Conservation (phyloP, 1,284 basidiomycete species). For the Pseudomicrostroma phylloplanum region DNA sequence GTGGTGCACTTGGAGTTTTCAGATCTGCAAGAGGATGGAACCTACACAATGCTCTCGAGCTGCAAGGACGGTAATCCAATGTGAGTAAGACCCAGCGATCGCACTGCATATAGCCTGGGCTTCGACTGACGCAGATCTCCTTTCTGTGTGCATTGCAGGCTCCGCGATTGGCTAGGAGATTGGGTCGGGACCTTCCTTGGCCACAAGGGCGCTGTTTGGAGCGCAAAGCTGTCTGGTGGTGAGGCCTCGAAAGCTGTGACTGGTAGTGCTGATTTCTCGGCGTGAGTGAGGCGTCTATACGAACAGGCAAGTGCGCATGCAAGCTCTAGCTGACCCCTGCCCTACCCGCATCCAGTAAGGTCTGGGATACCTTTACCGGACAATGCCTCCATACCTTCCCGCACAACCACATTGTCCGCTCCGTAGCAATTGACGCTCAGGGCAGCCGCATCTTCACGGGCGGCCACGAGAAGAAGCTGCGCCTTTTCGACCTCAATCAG, state of each 20-base stretch:
- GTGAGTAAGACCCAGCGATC: conserved; percentile 11
- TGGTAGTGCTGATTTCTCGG: conserved; percentile 94
- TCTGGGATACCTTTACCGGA: conserved; percentile 95
- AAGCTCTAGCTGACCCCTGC: background rate
- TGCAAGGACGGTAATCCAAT: conserved; percentile 51
- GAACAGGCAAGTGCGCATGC: too few relatives aligned
- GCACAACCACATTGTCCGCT: conserved; percentile 96
- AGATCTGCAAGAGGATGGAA: conserved; percentile 60
- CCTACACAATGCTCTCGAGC: conserved; percentile 43
- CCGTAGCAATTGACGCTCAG: conserved; percentile 72
- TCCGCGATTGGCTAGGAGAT: conserved; percentile 63
- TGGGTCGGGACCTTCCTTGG: conserved; percentile 97
- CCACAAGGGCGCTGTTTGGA: conserved; percentile 99
- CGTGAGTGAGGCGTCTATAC: conserved; percentile 59
- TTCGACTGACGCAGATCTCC: background rate
- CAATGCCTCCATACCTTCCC: conserved; percentile 81
- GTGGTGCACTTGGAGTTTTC: conserved; percentile 93
- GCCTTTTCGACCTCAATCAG: conserved; percentile 75
- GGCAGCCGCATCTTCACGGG: conserved; percentile 73
- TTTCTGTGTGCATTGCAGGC: conserved; percentile 7
- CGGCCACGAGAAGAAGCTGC: conserved; percentile 94
- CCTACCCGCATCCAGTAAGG: conserved; percentile 61
- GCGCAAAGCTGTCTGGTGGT: conserved; percentile 76
- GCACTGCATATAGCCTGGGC: background rate
- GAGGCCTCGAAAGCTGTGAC: conserved; percentile 69